phyloP scores from a whole-genome alignment of 441 rosid genomes.

The Mallotus japonicus region DNA sequence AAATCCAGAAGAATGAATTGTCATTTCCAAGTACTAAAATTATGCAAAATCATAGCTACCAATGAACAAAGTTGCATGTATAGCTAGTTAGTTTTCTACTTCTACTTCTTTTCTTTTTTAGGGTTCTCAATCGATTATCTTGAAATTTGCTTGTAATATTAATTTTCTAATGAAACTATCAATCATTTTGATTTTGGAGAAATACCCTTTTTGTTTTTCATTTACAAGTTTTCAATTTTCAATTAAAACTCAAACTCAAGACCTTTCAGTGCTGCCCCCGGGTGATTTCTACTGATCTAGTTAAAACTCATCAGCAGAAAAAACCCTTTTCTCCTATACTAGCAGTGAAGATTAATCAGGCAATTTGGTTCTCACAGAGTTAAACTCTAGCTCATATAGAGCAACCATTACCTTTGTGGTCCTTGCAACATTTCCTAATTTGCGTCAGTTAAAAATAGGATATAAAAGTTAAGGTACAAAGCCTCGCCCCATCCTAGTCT shows the following conservation, averaged over 20 bases:
- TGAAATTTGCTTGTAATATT: constrained; percentile 15
- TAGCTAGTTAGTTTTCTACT: too few species aligned
- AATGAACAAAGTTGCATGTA: too few species aligned
- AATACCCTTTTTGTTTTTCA: not conserved
- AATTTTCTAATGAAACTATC: not conserved
- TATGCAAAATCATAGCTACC: not conserved
- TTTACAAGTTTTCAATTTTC: not conserved
- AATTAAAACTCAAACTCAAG: not conserved
- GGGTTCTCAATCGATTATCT: not conserved
- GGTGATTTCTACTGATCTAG: too few species aligned
- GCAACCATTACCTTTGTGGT: not conserved
- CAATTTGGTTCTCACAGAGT: not conserved
- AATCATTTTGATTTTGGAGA: not conserved
- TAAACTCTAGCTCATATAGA: not conserved
- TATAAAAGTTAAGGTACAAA: not conserved
- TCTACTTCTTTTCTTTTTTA: too few species aligned
- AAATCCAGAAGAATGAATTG: not conserved
- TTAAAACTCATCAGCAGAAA: too few species aligned
- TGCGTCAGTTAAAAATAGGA: constrained; percentile 3
- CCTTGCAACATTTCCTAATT: not conserved
- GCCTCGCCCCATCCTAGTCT: not conserved
- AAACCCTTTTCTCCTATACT: too few species aligned
- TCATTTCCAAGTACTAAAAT: not conserved
- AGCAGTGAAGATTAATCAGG: too few species aligned
- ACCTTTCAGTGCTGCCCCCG: not conserved